Percentiles rank a stretch among this genome's conserved stretches.
Evolutionary conservation across 2,329 filamentous ascomycete species (phyloP).

Genomic region (Pseudogymnoascus sp.): DNA sequence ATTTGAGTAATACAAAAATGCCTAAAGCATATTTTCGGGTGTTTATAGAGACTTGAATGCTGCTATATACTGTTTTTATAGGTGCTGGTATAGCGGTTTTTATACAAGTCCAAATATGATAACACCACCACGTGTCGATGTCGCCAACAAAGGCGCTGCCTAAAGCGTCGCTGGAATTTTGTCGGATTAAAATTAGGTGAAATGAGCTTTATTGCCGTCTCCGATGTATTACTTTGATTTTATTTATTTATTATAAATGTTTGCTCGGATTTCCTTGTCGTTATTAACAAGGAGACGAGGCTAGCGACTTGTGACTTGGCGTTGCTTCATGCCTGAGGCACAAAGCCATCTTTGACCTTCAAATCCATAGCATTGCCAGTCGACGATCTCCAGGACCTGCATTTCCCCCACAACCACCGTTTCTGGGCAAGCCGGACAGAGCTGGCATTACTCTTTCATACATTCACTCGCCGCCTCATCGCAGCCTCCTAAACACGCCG

Average conservation of each 20-base stretch:
- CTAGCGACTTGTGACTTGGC: neutral
- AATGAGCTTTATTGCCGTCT: neutral
- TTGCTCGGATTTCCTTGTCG: neutral
- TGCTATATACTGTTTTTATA: neutral
- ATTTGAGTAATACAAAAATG: neutral
- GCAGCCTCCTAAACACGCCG: neutral
- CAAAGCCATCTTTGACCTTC: constrained; percentile 6
- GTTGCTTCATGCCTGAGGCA: neutral
- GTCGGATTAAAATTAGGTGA: neutral
- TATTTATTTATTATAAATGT: neutral
- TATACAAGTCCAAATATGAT: neutral
- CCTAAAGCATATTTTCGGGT: neutral
- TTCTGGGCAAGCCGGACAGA: constrained; percentile 3
- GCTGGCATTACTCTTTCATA: neutral
- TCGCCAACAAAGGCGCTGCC: neutral
- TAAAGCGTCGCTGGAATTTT: neutral
- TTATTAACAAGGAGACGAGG: neutral
- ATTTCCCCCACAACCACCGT: constrained; percentile 9
- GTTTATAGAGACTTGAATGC: neutral
- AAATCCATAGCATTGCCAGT: constrained; percentile 8
- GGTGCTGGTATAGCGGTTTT: neutral
- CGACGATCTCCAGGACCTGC: constrained; percentile 8
- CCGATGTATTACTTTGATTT: neutral
- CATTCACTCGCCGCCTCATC: neutral
- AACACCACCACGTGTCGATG: neutral